Evolutionary conservation across 1,139 yeast genomes (phyloP), one percentile per base, ranked within the genome.

Genomic region (Debaryomycetaceae sp.): DNA sequence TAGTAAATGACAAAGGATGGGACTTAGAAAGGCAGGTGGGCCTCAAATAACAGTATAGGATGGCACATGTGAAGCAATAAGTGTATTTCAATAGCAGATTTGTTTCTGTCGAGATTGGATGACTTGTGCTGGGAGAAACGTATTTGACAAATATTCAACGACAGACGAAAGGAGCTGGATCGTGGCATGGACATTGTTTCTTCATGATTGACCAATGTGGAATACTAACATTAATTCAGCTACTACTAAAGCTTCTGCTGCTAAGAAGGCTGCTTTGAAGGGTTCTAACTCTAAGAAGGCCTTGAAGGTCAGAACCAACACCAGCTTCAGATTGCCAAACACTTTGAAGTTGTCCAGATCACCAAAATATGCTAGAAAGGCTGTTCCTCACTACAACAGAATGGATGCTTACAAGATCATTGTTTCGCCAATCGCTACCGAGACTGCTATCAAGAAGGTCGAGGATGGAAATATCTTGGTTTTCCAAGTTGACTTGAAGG

Each of bases 381-480:
- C 97, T 60, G 96, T 93, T 67, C 96, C 98, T 68, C 98, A 93
- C 81, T 86, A 85, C 85, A 84, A 87, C 79, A 91, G 98, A 83
- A 76, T 89, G 70, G 99, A 95, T 75, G 88, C 95, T 67, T 87
- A 87, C 95, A 90, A 88, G 81, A 77, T 91, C 72, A 84, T 93
- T 70, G 87, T 87, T 75, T 80, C 90, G 65, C 98, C 97, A 81
- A 85, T 93, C 77, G 95, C 95, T 74, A 83, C 96, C 64, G 99
- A 93, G 83, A 89, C 96, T 60, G 97, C 99, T 71, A 90, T 95
- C 87, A 93, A 93, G 87, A 89, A 90, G 85, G 97, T 93, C 71
- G 99, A 95, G 83, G 97, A 90, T 72, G 90, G 96, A 79, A 93
- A 93, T 95, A 93, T 96, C 67, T 86, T 93, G 72, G 99, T 95